A percentile compares a stretch with the other conserved stretches of the same genome.
Evolutionary conservation across 2,329 filamentous ascomycete species (phyloP).

Genomic region (Nigrospora oryzae): DNA sequence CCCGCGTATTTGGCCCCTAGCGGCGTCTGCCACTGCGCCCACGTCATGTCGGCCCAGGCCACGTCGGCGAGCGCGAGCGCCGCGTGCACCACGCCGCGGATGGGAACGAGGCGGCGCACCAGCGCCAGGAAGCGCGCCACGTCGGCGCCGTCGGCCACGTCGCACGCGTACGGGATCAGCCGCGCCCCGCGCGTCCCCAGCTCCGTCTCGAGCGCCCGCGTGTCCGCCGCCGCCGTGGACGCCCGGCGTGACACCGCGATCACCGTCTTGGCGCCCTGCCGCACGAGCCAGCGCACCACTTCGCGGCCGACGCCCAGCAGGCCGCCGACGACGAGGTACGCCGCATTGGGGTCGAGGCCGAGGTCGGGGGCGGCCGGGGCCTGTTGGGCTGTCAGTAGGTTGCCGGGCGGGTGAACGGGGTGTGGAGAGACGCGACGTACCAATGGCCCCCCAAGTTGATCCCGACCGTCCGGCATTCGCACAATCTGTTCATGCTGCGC

Average conservation of each 20-base stretch:
- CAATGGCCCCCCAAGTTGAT: too few species aligned
- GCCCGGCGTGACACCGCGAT: slow-evolving; percentile 13
- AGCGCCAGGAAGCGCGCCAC: neutral
- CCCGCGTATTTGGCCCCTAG: neutral
- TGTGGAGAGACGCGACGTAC: too few species aligned
- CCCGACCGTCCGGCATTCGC: too few species aligned
- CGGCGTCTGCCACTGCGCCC: neutral
- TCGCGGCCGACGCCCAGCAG: slow-evolving; percentile 25
- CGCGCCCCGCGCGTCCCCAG: neutral
- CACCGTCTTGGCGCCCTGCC: slow-evolving; percentile 22
- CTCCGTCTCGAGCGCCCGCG: neutral
- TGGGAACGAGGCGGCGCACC: neutral
- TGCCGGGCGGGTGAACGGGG: too few species aligned
- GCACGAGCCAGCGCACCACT: slow-evolving; percentile 22
- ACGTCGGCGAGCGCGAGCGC: neutral
- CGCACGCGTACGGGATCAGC: neutral
- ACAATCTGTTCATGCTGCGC: neutral
- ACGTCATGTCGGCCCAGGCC: neutral
- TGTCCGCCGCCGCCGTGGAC: slow-evolving; percentile 12
- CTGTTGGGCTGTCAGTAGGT: too few species aligned
- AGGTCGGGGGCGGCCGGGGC: too few species aligned
- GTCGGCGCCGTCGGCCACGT: neutral
- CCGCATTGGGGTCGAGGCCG: slow-evolving; percentile 2
- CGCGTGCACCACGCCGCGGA: neutral
- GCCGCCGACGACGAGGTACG: slow-evolving; percentile 28